phyloP scores from a whole-genome alignment of 1,139 yeast species.

The Nakaseomyces kungkrabaensis region DNA sequence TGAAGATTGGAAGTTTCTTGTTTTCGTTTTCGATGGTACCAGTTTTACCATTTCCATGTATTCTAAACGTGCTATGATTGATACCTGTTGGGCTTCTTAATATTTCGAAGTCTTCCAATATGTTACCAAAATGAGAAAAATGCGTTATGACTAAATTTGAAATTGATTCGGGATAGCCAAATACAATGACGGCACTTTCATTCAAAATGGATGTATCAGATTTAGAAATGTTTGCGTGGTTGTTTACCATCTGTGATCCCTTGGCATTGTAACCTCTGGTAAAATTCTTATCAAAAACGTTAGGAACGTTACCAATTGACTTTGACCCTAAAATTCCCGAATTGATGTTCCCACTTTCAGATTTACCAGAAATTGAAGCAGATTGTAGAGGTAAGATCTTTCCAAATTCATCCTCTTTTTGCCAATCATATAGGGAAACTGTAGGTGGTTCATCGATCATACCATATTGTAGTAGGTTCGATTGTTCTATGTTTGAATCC shows the following conservation, averaged over 20 bases:
- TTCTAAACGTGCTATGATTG: slow-evolving; percentile 2
- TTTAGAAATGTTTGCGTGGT: slow-evolving; percentile 11
- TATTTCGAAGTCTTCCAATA: slow-evolving; percentile 63
- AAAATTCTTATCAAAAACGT: slow-evolving; percentile 36
- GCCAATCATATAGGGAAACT: slow-evolving; percentile 46
- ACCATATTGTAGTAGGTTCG: neutral
- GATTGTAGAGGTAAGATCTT: slow-evolving; percentile 13
- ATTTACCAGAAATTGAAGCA: slow-evolving; percentile 4
- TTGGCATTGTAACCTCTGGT: neutral
- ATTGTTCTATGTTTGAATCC: neutral
- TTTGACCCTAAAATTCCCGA: neutral
- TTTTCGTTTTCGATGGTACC: slow-evolving; percentile 10
- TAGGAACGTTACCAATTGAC: slow-evolving; percentile 7
- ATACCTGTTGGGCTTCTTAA: slow-evolving; percentile 13
- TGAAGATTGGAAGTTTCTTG: slow-evolving; percentile 46
- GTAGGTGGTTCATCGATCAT: slow-evolving; percentile 42
- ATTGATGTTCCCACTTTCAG: neutral
- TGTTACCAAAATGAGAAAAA: slow-evolving; percentile 71
- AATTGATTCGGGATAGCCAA: slow-evolving; percentile 77
- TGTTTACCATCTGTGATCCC: slow-evolving; percentile 15
- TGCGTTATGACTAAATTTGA: slow-evolving; percentile 60
- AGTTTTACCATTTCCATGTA: slow-evolving; percentile 5
- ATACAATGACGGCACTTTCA: slow-evolving; percentile 68
- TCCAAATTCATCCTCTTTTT: slow-evolving; percentile 30
- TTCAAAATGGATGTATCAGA: slow-evolving; percentile 20